phyloP scores from a whole-genome alignment of 2,329 filamentous ascomycete genomes.

The Colletotrichum sp. region DNA sequence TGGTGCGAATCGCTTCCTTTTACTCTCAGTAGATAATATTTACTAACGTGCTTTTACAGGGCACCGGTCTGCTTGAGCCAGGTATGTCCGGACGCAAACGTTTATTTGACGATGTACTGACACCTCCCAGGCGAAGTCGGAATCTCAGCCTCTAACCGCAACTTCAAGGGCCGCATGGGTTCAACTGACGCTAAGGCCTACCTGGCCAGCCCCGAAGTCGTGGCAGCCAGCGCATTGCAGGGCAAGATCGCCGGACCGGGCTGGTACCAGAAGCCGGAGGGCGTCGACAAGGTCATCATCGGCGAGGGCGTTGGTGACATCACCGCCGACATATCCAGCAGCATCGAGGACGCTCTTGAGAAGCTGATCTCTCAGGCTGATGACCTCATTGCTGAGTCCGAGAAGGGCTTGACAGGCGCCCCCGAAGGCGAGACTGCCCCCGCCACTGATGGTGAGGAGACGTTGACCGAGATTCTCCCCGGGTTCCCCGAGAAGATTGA shows the following conservation, averaged over 20 bases:
- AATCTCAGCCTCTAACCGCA: constrained; percentile 64
- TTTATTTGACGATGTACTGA: neutral
- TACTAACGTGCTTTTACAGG: neutral
- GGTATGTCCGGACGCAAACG: constrained; percentile 41
- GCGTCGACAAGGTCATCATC: constrained; percentile 68
- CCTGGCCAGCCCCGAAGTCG: constrained; percentile 86
- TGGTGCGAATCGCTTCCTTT: no score
- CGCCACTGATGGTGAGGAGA: constrained; percentile 28
- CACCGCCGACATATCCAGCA: constrained; percentile 68
- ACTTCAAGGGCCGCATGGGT: constrained; percentile 93
- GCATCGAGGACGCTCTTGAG: constrained; percentile 73
- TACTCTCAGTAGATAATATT: no score
- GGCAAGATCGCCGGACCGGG: constrained; percentile 79
- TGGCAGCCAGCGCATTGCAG: constrained; percentile 83
- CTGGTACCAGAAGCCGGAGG: constrained; percentile 76
- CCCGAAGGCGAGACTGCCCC: constrained; percentile 27
- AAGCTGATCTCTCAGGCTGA: constrained; percentile 75
- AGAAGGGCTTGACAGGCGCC: constrained; percentile 48
- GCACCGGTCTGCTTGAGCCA: constrained; percentile 75
- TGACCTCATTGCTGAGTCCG: constrained; percentile 58
- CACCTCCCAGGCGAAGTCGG: neutral
- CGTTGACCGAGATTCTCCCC: constrained; percentile 74
- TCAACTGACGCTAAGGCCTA: constrained; percentile 81
- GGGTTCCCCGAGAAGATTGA: constrained; percentile 85
- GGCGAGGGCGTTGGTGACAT: constrained; percentile 74